phyloP scores from a whole-genome alignment of 2,329 filamentous ascomycete species.

The Pseudocercospora cruenta region DNA sequence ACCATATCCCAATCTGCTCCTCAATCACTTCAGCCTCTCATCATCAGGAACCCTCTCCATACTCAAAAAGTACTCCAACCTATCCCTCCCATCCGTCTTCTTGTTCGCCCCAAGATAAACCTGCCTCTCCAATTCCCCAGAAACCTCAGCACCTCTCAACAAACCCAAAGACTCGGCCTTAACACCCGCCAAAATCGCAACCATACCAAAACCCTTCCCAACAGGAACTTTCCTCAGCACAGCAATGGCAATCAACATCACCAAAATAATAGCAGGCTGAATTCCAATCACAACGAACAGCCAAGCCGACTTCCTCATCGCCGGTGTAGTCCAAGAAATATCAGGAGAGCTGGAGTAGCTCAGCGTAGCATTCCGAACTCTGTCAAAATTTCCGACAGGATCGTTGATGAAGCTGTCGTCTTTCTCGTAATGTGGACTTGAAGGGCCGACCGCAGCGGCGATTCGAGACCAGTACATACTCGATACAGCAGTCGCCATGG shows the following conservation, averaged over 20 bases:
- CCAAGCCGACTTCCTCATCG: neutral
- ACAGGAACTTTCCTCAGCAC: neutral
- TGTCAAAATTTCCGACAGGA: neutral
- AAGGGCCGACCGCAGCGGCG: neutral
- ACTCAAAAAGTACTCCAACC: neutral
- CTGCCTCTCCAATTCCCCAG: neutral
- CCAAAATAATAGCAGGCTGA: neutral
- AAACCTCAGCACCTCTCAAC: constrained; percentile 1
- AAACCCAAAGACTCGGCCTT: neutral
- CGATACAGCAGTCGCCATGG: neutral
- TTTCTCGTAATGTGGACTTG: neutral
- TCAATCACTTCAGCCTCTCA: neutral
- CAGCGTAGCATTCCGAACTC: neutral
- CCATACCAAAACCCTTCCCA: constrained; percentile 1
- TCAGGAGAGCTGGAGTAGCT: neutral
- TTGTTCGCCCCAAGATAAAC: neutral
- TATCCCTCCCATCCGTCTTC: neutral
- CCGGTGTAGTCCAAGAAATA: neutral
- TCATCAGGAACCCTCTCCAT: neutral
- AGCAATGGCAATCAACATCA: neutral
- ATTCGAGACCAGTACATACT: constrained; percentile 3
- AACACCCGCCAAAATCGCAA: constrained; percentile 2
- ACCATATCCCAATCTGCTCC: no score
- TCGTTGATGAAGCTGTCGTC: neutral
- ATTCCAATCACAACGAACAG: neutral